Conservation (phyloP, 768 basidiomycete genomes). For the Royoungia palumana region DNA sequence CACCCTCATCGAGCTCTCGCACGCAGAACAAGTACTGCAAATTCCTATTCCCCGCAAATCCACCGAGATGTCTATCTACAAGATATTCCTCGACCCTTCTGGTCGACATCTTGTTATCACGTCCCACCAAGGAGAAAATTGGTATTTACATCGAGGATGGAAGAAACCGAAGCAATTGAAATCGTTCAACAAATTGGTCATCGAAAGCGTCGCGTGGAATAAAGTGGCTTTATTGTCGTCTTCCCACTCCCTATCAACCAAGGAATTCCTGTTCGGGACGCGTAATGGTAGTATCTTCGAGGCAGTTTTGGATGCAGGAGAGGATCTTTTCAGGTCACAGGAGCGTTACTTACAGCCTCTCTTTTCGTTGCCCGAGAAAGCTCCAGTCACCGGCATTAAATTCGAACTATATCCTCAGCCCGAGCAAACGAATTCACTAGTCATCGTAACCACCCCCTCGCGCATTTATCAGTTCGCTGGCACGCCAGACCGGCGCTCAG, state of each 20-base stretch:
- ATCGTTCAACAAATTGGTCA: conserved; percentile 72
- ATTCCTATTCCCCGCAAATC: conserved; percentile 74
- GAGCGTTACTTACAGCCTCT: conserved; percentile 75
- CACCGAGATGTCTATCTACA: conserved; percentile 72
- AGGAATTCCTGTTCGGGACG: conserved; percentile 84
- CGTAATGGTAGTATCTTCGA: conserved; percentile 86
- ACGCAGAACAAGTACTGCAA: conserved; percentile 81
- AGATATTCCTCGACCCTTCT: conserved; percentile 89
- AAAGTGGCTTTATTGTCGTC: conserved; percentile 61
- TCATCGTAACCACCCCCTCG: conserved; percentile 81
- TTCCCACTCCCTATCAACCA: conserved; percentile 67
- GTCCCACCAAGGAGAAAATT: conserved; percentile 86
- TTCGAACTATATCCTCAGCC: conserved; percentile 72
- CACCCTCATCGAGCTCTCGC: conserved; percentile 86
- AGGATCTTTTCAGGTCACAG: conserved; percentile 88
- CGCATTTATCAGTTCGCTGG: conserved; percentile 92
- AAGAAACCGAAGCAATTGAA: conserved; percentile 81
- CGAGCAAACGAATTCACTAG: conserved; percentile 60
- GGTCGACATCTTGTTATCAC: conserved; percentile 88
- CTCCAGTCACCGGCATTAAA: conserved; percentile 80
- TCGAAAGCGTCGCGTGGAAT: conserved; percentile 93
- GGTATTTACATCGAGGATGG: conserved; percentile 81
- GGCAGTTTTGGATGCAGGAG: conserved; percentile 83
- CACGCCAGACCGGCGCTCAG: conserved; percentile 57
- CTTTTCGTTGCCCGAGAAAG: conserved; percentile 74